Percentiles rank a stretch among this genome's conserved stretches.
phyloP scores from a whole-genome alignment of 2,329 filamentous ascomycete species.

The Aspergillus sp. region DNA sequence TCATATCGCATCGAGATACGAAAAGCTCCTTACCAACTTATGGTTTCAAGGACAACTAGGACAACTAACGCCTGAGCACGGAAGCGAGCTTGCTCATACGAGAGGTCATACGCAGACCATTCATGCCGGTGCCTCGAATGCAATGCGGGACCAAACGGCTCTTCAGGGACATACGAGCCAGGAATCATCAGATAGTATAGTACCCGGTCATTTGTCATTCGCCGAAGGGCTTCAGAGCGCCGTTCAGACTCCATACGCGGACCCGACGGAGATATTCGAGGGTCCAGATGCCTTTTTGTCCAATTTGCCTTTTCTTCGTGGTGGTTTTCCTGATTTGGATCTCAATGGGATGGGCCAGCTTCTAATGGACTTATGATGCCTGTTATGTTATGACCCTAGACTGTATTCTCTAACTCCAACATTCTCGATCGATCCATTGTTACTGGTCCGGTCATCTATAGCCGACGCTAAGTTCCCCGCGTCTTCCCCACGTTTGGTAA shows the following conservation, averaged over 20 bases:
- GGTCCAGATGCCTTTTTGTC: background rate
- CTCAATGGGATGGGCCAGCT: background rate
- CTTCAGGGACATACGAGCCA: too few species aligned
- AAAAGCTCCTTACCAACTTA: conserved; percentile 7
- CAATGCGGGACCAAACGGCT: background rate
- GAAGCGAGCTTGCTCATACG: too few species aligned
- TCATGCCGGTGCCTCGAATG: background rate
- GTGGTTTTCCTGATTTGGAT: background rate
- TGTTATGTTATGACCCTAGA: too few species aligned
- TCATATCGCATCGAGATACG: conserved; percentile 9
- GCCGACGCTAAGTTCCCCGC: conserved; percentile 1
- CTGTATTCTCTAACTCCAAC: too few species aligned
- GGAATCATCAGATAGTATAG: too few species aligned
- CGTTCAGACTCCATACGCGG: too few species aligned
- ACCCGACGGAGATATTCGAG: background rate
- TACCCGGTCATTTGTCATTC: too few species aligned
- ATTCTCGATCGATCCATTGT: too few species aligned
- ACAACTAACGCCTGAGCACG: too few species aligned
- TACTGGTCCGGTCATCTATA: background rate
- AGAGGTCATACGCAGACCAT: background rate
- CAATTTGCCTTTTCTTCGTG: background rate
- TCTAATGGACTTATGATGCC: background rate
- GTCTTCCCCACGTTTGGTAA: background rate
- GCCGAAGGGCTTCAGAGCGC: too few species aligned
- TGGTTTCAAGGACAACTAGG: conserved; percentile 4